These are phyloP conservation scores for Penicillium sclerotiorum DNA, from an alignment of 2,329 filamentous ascomycete species.

Conservation along the genomic window DNA sequence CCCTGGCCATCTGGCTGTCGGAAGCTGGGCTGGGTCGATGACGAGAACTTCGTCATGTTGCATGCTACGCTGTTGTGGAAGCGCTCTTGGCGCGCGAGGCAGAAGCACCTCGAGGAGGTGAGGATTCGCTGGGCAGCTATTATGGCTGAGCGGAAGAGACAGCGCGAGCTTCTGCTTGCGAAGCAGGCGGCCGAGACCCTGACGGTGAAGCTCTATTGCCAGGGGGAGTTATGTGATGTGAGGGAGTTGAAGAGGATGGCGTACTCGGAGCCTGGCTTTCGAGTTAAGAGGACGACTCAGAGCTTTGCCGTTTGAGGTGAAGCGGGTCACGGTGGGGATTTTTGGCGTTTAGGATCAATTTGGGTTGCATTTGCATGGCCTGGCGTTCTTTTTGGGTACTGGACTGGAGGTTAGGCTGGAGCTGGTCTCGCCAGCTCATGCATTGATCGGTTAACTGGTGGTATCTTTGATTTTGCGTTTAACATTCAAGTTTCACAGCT, in stretches of 20 bases:
- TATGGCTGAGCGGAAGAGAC: constrained; percentile 18
- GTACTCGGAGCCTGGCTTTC: constrained; percentile 2
- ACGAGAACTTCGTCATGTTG: constrained; percentile 16
- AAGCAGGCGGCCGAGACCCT: constrained; percentile 11
- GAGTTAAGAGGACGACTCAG: constrained; percentile 7
- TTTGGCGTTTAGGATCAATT: not conserved
- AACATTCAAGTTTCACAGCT: too few relatives aligned
- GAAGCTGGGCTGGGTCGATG: constrained; percentile 13
- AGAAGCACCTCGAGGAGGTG: constrained; percentile 6
- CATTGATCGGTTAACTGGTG: too few relatives aligned
- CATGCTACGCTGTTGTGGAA: constrained; percentile 19
- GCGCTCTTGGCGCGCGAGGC: constrained; percentile 8
- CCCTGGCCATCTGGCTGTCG: not conserved
- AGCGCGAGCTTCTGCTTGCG: constrained; percentile 14
- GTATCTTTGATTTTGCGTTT: too few relatives aligned
- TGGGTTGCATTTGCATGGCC: not conserved
- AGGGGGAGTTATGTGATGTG: constrained; percentile 16
- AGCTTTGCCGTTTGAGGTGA: constrained; percentile 10
- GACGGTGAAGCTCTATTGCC: constrained; percentile 19
- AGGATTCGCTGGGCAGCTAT: constrained; percentile 21
- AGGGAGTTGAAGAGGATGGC: constrained; percentile 14
- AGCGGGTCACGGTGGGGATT: not conserved
- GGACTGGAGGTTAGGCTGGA: too few relatives aligned
- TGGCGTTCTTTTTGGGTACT: not conserved
- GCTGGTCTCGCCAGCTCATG: too few relatives aligned